Percentiles rank a stretch among this genome's conserved stretches.
Conservation (phyloP, 192 early-diverging fungal species). For the Anaeromyces robustus region DNA sequence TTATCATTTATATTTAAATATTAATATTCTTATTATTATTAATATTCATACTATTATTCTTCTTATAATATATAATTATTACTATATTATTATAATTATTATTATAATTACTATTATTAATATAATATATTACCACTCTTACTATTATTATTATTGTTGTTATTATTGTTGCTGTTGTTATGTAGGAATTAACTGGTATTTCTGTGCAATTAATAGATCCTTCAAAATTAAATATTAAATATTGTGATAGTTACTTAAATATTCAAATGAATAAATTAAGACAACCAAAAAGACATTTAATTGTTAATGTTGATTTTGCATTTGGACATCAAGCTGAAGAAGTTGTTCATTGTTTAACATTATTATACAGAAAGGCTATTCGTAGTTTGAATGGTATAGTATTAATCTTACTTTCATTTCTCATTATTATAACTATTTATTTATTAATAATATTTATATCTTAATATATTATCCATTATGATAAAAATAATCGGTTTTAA, state of each 20-base stretch:
- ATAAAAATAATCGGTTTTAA: not conserved
- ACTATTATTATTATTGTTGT: too few species aligned
- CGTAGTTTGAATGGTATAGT: constrained; percentile 1
- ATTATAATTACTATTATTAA: too few species aligned
- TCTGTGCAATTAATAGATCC: constrained; percentile 1
- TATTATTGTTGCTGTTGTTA: too few species aligned
- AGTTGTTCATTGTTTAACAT: constrained; percentile 2
- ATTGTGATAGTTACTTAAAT: not conserved
- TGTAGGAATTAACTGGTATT: constrained; percentile 5
- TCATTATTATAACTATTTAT: too few species aligned
- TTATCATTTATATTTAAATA: too few species aligned
- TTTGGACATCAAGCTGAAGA: constrained; percentile 1
- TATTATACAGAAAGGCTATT: not conserved
- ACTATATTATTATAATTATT: too few species aligned
- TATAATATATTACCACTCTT: too few species aligned
- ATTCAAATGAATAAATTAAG: not conserved
- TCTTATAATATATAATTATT: too few species aligned
- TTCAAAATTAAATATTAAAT: not conserved
- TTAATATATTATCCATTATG: not conserved
- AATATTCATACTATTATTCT: too few species aligned
- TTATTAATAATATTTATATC: too few species aligned
- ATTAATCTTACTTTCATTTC: too few species aligned
- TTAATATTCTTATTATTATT: too few species aligned
- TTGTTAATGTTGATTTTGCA: constrained; percentile 3
- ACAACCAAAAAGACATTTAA: constrained; percentile 1